phyloP scores from a whole-genome alignment of 2,329 filamentous ascomycete genomes.

The Colletotrichum graminicola region DNA sequence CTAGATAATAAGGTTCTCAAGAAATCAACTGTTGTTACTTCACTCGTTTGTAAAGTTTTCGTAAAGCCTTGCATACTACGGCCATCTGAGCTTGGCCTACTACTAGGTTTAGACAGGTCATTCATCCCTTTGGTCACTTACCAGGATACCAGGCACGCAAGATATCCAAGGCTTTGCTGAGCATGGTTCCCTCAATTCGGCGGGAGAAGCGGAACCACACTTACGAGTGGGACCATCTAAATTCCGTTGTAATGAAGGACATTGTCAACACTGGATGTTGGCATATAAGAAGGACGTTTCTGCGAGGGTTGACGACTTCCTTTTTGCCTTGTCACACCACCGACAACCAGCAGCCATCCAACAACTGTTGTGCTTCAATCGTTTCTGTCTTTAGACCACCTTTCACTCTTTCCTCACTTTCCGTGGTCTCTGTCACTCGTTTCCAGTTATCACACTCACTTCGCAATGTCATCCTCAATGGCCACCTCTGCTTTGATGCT shows the following conservation, averaged over 20 bases:
- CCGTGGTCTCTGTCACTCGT: conserved; percentile 2
- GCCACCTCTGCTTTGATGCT: not conserved
- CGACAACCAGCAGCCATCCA: not conserved
- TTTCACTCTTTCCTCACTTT: not conserved
- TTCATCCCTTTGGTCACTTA: not conserved
- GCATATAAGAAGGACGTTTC: not conserved
- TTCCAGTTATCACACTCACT: not conserved
- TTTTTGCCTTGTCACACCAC: not conserved
- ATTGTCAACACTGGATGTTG: not conserved
- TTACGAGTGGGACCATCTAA: not conserved
- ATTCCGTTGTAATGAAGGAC: not conserved
- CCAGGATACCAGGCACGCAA: not conserved
- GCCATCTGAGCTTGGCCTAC: not conserved
- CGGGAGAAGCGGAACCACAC: not conserved
- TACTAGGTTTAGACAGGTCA: not conserved
- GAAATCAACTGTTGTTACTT: not conserved
- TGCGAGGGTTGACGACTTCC: not conserved
- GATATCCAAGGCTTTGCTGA: not conserved
- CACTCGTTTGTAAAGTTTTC: not conserved
- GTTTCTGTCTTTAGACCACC: not conserved
- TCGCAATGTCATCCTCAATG: not conserved
- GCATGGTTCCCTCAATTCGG: not conserved
- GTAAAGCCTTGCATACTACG: not conserved
- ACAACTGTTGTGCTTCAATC: not conserved
- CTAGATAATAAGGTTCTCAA: not conserved